These are phyloP conservation scores for Eruca vesicaria DNA, from an alignment of 441 rosid species.

Conservation along the genomic window DNA sequence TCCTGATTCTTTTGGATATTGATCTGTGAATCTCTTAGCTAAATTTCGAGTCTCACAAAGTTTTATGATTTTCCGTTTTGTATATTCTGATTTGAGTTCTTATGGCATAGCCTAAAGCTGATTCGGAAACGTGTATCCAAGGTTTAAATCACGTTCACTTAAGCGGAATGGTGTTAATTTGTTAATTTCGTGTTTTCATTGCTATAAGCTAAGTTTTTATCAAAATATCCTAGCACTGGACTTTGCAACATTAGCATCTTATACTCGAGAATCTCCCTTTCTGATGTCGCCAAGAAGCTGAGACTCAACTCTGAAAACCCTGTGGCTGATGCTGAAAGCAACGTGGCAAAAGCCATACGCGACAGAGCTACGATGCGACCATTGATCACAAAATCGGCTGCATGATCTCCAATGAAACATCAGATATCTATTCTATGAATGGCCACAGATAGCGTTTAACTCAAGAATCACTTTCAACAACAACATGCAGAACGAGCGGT, in stretches of 20 bases:
- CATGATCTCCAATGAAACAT: constrained; percentile 61
- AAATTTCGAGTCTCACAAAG: too few species aligned
- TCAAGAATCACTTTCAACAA: constrained; percentile 62
- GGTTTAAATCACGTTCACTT: too few species aligned
- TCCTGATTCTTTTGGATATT: too few species aligned
- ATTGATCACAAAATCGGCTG: constrained; percentile 56
- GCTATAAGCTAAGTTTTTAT: too few species aligned
- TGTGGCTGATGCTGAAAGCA: constrained; percentile 65
- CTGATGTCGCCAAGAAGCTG: constrained; percentile 56
- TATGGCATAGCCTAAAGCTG: too few species aligned
- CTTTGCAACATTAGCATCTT: constrained; percentile 55
- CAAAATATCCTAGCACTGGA: constrained; percentile 32
- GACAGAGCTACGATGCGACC: constrained; percentile 56
- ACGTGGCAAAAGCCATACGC: constrained; percentile 57
- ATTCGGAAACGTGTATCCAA: too few species aligned
- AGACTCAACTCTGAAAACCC: constrained; percentile 57
- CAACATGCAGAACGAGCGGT: constrained; percentile 64
- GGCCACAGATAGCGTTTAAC: constrained; percentile 62
- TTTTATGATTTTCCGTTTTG: too few species aligned
- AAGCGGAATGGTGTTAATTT: too few species aligned
- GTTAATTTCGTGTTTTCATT: too few species aligned
- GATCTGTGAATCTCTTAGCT: too few species aligned
- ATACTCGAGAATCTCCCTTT: constrained; percentile 58
- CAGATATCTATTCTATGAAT: constrained; percentile 60
- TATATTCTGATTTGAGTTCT: too few species aligned